phyloP scores from a whole-genome alignment of 164 flowering plant genomes.

The Tetracentron sinense region DNA sequence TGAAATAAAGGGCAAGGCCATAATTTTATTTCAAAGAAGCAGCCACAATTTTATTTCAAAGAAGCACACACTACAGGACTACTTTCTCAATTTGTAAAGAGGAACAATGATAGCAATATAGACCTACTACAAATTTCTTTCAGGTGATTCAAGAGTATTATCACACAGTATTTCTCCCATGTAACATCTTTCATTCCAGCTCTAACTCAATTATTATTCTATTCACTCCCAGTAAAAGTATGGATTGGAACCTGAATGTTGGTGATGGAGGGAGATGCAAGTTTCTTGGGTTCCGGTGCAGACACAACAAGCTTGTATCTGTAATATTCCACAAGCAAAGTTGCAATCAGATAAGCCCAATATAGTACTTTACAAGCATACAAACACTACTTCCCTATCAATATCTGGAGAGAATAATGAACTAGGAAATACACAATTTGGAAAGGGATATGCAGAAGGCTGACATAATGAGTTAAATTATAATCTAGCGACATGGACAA shows the following conservation, averaged over 20 bases:
- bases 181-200: not conserved
- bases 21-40: too few relatives aligned
- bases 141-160: not conserved
- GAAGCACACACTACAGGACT: too few relatives aligned
- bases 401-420: not conserved
- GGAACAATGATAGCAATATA: too few relatives aligned
- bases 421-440: not conserved
- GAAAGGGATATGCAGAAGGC: not conserved
- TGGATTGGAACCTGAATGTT: constrained; percentile 81
- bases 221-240: not conserved
- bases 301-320: constrained; percentile 90
- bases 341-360: constrained; percentile 6
- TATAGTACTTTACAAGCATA: not conserved
- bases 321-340: constrained; percentile 28
- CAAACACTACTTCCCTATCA: not conserved
- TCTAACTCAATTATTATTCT: not conserved
- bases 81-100: not conserved
- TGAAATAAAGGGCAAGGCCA: too few relatives aligned
- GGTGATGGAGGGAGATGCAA: constrained; percentile 74
- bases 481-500: not conserved
- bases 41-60: too few relatives aligned
- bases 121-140: too few relatives aligned
- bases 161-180: not conserved
- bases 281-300: constrained; percentile 74
- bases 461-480: not conserved